Evolutionary conservation across 2,329 filamentous ascomycete genomes (phyloP).

Genomic region (Didymella keratinophila): DNA sequence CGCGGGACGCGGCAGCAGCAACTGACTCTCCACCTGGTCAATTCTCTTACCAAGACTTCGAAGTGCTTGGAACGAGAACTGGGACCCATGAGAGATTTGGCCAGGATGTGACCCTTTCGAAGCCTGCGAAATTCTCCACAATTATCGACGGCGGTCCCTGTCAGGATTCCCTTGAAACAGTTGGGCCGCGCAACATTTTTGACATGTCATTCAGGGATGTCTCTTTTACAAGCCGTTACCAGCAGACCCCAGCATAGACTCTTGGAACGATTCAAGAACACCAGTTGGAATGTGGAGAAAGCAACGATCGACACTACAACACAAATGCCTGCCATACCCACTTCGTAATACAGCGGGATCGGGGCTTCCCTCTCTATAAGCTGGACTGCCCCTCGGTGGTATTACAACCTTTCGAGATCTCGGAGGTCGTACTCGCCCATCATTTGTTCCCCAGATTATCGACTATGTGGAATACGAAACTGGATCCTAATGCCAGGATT

Average conservation of each 20-base stretch:
- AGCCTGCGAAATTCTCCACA: slow-evolving; percentile 10
- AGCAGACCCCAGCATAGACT: neutral
- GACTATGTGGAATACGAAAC: slow-evolving; percentile 15
- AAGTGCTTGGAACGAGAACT: slow-evolving; percentile 2
- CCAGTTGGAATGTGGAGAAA: slow-evolving; percentile 1
- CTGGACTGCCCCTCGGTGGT: slow-evolving; percentile 1
- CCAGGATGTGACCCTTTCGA: neutral
- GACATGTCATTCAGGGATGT: slow-evolving; percentile 1
- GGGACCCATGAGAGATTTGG: neutral
- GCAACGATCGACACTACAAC: slow-evolving; percentile 15
- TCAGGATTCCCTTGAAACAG: slow-evolving; percentile 16
- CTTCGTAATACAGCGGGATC: neutral
- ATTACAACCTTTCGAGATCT: slow-evolving; percentile 2
- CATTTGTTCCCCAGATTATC: slow-evolving; percentile 11
- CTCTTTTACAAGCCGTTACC: neutral
- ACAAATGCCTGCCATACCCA: slow-evolving; percentile 10
- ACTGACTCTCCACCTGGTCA: neutral
- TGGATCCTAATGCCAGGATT: slow-evolving; percentile 24
- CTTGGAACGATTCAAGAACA: slow-evolving; percentile 11
- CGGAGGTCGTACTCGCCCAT: slow-evolving; percentile 2
- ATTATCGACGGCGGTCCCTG: neutral
- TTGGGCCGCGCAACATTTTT: slow-evolving; percentile 9
- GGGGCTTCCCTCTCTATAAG: slow-evolving; percentile 10
- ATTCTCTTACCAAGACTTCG: neutral
- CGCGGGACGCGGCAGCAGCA: neutral